phyloP scores from a whole-genome alignment of 495 filamentous ascomycete species.

The Ascobolus immersus region DNA sequence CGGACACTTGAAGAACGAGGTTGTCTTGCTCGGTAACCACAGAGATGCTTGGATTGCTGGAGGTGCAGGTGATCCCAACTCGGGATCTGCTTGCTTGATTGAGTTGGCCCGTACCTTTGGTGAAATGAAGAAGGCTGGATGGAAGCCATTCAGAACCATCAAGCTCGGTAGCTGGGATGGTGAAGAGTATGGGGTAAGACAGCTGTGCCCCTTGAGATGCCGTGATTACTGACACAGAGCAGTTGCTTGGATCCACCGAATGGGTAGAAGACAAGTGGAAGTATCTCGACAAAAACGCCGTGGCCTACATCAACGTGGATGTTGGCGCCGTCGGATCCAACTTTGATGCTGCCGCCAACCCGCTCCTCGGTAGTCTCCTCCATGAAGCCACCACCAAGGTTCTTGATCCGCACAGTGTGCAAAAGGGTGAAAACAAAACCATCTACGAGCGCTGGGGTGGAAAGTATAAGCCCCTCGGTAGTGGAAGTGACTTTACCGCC shows the following conservation, averaged over 20 bases:
- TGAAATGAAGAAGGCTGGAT: conserved; percentile 19
- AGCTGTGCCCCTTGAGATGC: too few relatives aligned
- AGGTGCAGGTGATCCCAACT: conserved; percentile 23
- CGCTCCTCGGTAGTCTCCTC: conserved; percentile 53
- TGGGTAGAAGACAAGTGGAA: conserved; percentile 53
- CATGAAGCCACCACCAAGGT: conserved; percentile 42
- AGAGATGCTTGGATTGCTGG: conserved; percentile 35
- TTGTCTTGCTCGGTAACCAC: conserved; percentile 83
- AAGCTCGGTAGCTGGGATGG: conserved; percentile 55
- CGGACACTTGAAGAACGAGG: conserved; percentile 62
- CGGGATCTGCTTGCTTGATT: conserved; percentile 20
- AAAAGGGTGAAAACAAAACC: conserved; percentile 36
- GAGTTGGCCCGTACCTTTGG: conserved; percentile 21
- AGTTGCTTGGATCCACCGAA: conserved; percentile 30
- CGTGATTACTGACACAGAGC: too few relatives aligned
- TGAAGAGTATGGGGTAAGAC: conserved; percentile 41
- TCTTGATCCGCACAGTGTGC: conserved; percentile 12
- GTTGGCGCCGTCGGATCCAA: conserved; percentile 29
- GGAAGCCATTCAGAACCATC: conserved; percentile 30
- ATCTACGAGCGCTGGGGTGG: conserved; percentile 34
- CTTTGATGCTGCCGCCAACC: conserved; percentile 30
- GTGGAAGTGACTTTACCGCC: conserved; percentile 48
- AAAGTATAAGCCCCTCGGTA: conserved; percentile 39
- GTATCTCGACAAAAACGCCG: conserved; percentile 48
- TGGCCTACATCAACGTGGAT: conserved; percentile 52